A percentile compares a stretch with the other conserved stretches of the same genome.
phyloP scores from a whole-genome alignment of 1,284 basidiomycete species.

The Cystobasidiaceae sp. region DNA sequence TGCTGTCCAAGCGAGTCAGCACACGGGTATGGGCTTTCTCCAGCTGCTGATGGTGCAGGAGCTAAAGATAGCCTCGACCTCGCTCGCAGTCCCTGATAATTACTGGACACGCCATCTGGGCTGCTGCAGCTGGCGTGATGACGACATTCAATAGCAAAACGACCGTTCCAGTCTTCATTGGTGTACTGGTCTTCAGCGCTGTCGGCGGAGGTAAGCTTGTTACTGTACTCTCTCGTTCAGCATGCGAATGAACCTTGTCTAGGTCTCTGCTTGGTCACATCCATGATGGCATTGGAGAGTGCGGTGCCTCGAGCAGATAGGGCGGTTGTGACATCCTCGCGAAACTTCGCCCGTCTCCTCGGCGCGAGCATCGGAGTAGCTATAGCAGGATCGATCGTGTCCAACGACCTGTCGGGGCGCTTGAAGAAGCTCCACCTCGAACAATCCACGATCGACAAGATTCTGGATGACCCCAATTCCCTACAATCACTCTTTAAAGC shows the following conservation, averaged over 20 bases:
- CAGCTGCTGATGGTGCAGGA: too few species aligned
- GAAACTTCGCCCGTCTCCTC: not conserved
- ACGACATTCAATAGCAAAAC: conserved; percentile 4
- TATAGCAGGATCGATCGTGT: conserved; percentile 4
- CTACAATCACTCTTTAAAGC: not conserved
- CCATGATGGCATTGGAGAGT: conserved; percentile 6
- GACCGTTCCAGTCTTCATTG: not conserved
- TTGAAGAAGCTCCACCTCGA: not conserved
- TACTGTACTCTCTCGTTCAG: not conserved
- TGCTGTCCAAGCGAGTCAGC: not conserved
- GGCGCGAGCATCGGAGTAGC: conserved; percentile 13
- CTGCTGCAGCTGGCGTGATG: not conserved
- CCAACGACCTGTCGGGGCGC: not conserved
- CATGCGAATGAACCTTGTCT: not conserved
- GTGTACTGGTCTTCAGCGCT: conserved; percentile 5
- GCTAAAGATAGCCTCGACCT: not conserved
- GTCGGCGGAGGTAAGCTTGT: conserved; percentile 1
- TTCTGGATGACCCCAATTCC: conserved; percentile 15
- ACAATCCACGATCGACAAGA: not conserved
- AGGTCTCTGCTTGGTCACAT: conserved; percentile 6
- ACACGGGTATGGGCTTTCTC: too few species aligned
- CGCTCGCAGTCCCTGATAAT: not conserved
- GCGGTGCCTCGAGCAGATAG: conserved; percentile 5
- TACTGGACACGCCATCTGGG: conserved; percentile 6
- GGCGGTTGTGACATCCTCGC: conserved; percentile 1